Percentiles rank a stretch among this genome's conserved stretches.
Evolutionary conservation across 2,329 filamentous ascomycete species (phyloP).

Genomic region (Penicillium sp.): DNA sequence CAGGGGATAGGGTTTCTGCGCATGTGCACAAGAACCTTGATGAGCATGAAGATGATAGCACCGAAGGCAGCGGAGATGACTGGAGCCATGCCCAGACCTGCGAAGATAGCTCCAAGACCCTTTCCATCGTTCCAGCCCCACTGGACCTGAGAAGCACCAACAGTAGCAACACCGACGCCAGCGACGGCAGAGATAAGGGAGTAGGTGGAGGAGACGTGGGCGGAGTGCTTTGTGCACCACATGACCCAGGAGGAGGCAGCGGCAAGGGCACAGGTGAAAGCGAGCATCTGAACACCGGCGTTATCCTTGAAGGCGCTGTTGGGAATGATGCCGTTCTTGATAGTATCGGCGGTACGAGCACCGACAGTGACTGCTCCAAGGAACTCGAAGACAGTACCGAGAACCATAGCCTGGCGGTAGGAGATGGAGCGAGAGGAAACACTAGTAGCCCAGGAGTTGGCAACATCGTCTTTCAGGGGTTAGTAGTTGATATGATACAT

Average conservation of each 20-base stretch:
- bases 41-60: conserved; percentile 70
- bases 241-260: conserved; percentile 66
- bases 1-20: conserved; percentile 71
- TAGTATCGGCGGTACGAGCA: conserved; percentile 71
- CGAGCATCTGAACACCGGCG: conserved; percentile 68
- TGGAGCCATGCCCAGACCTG: conserved; percentile 65
- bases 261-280: conserved; percentile 41
- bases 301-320: conserved; percentile 59
- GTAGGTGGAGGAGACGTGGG: conserved; percentile 73
- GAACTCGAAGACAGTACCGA: conserved; percentile 68
- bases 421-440: conserved; percentile 71
- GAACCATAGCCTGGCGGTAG: conserved; percentile 36
- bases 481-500: background rate
- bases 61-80: conserved; percentile 65
- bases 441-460: conserved; percentile 79
- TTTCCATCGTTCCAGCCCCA: conserved; percentile 71
- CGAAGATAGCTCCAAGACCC: conserved; percentile 71
- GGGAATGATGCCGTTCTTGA: conserved; percentile 77
- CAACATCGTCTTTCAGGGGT: conserved; percentile 64
- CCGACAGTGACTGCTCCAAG: conserved; percentile 67
- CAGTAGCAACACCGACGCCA: conserved; percentile 68
- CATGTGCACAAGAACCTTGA: conserved; percentile 70
- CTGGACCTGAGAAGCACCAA: conserved; percentile 61
- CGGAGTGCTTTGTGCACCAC: conserved; percentile 75
- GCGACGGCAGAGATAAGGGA: conserved; percentile 69